Evolutionary conservation across 2,329 filamentous ascomycete genomes (phyloP).

Genomic region (Penicillium nordicum): DNA sequence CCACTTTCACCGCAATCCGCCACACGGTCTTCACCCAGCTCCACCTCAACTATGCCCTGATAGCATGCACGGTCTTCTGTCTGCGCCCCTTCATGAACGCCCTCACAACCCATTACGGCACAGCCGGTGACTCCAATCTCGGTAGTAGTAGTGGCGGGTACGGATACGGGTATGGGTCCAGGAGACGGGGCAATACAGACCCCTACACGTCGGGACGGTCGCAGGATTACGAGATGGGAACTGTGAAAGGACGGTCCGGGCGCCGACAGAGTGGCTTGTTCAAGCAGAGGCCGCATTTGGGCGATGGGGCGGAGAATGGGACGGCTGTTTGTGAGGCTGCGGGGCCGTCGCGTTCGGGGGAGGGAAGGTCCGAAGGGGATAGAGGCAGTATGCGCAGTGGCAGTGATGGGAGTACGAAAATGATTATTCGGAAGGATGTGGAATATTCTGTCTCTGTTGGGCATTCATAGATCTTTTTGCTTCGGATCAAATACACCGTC

Average conservation of each 20-base stretch:
- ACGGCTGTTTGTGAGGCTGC: neutral
- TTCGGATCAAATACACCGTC: neutral
- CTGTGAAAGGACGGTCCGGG: neutral
- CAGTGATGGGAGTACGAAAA: neutral
- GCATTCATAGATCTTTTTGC: neutral
- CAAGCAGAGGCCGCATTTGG: neutral
- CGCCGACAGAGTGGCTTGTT: neutral
- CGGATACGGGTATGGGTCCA: neutral
- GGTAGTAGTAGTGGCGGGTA: neutral
- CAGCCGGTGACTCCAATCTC: neutral
- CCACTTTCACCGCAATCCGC: neutral
- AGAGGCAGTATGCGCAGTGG: neutral
- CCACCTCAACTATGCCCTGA: neutral
- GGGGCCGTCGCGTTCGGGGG: neutral
- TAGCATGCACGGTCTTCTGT: neutral
- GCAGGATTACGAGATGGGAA: neutral
- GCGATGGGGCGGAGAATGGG: neutral
- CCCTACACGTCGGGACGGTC: neutral
- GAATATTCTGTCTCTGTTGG: slow-evolving; percentile 1
- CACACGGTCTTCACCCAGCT: neutral
- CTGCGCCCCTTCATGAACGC: neutral
- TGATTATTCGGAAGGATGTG: slow-evolving; percentile 1
- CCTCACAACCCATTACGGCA: neutral
- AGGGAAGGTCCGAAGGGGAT: neutral
- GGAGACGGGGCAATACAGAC: neutral